Percentiles rank a stretch among this genome's conserved stretches.
Conservation (phyloP, 2,329 filamentous ascomycete genomes). For the Diplocarpon rosae region DNA sequence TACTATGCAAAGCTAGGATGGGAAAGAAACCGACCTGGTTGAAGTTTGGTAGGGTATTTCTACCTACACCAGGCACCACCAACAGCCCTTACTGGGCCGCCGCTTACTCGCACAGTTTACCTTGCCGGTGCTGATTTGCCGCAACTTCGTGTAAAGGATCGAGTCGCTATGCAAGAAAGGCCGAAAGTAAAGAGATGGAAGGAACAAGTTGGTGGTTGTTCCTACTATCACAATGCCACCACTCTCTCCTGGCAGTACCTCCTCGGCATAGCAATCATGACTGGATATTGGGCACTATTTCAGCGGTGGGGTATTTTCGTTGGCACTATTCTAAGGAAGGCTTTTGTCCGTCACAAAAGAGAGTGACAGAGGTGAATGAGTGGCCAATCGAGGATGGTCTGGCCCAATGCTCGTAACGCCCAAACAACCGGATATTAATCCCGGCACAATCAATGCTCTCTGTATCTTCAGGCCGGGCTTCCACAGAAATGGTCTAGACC, state of each 20-base stretch:
- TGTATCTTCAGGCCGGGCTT: conserved; percentile 56
- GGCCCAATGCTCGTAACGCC: conserved; percentile 34
- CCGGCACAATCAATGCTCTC: conserved; percentile 58
- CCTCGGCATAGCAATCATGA: too few species aligned
- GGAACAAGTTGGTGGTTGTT: conserved; percentile 48
- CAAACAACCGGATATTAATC: conserved; percentile 46
- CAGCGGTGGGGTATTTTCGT: conserved; percentile 45
- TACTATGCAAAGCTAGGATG: conserved; percentile 73
- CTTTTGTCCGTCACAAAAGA: conserved; percentile 56
- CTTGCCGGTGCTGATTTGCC: conserved; percentile 48
- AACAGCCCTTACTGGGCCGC: background rate
- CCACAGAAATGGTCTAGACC: conserved; percentile 37
- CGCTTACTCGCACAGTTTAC: background rate
- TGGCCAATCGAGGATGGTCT: conserved; percentile 60
- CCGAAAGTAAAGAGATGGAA: conserved; percentile 23
- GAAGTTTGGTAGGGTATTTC: conserved; percentile 53
- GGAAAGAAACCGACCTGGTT: conserved; percentile 52
- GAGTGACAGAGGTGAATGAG: conserved; percentile 38
- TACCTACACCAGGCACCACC: conserved; percentile 28
- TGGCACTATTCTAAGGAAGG: conserved; percentile 76
- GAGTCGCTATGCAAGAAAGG: conserved; percentile 40
- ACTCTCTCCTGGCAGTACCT: too few species aligned
- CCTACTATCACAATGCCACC: conserved; percentile 38
- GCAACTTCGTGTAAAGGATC: conserved; percentile 51
- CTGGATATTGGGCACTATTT: too few species aligned